Evolutionary conservation across 2,329 filamentous ascomycete species (phyloP), one percentile per base, ranked within the genome.

Genomic region (Claviceps quebecensis): DNA sequence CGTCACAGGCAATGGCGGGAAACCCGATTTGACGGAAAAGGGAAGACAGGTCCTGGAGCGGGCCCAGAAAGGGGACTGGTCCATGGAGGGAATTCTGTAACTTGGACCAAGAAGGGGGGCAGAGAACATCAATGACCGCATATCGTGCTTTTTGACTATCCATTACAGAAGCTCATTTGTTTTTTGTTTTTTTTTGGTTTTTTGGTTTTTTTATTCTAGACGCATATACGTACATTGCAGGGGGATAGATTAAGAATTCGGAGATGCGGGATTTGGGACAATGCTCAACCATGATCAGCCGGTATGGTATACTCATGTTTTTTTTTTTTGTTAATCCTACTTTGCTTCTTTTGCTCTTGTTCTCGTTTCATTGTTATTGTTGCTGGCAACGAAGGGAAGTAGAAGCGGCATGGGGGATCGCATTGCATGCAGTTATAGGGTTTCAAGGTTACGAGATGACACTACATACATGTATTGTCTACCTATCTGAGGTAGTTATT

Each of bases 1-100:
- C 60, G 68, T 70, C 50, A 73, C 71, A 9, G 76, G 75, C 58
- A 78, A 77, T 54, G 72, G 71, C 47, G 76, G 76, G 52, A 74
- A 74, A 62, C 76, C 76, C 1, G 72, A 76, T 41, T 68, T 80
- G 55, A 77, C 74, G 4, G 73, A 75, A 2, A 77, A 75, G 65
- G 76, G 76, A 19, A 68, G 63, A 4, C 62, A 69, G 59, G 69
- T 78, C 6, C 68, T 79, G 3, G 70, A 74, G 54, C 67, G 72
- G 41, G 74, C 76, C 9, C 76, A 80, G 58, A 71, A 71, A 59
- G 70, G 66, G 38, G 72, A 78, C 22, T 80, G 76, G 76, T 67
- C 65, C 50, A 64, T 77, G 43, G 65, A 71, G 4, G 74, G 66
- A 46, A 64, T 77, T 41, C 50, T 73, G 53, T 69, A 63, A 39